Conservation (phyloP, 306 rosid species). For the Oemleria cerasiformis region DNA sequence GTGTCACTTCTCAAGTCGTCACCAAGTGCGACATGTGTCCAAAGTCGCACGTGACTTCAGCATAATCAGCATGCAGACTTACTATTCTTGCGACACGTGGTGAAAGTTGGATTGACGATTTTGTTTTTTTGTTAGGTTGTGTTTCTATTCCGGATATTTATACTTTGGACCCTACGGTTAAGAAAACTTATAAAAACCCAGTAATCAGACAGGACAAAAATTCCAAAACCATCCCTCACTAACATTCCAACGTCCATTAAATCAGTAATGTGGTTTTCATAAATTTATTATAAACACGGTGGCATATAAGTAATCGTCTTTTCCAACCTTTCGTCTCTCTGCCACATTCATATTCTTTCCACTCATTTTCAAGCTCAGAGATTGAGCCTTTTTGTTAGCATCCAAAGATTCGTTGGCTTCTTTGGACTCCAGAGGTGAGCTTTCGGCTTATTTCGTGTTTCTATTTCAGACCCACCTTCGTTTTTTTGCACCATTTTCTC, state of each 20-base stretch:
- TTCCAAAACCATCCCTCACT: conserved; percentile 13
- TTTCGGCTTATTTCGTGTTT: not conserved
- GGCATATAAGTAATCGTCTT: not conserved
- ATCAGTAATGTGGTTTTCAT: not conserved
- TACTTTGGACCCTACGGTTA: not conserved
- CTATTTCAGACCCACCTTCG: not conserved
- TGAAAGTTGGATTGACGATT: no score
- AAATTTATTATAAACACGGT: not conserved
- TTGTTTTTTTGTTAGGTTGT: not conserved
- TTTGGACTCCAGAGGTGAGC: not conserved
- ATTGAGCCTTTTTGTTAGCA: not conserved
- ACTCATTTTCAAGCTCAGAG: not conserved
- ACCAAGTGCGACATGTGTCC: not conserved
- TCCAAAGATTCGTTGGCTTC: not conserved
- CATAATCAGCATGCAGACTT: not conserved
- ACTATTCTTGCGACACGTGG: not conserved
- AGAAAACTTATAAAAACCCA: not conserved
- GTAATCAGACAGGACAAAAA: not conserved
- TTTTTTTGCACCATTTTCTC: not conserved
- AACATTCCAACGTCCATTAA: not conserved
- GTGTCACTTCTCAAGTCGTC: not conserved
- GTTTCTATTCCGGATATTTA: not conserved
- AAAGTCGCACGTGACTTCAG: not conserved
- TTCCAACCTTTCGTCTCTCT: no score
- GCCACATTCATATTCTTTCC: not conserved